A percentile compares a stretch with the other conserved stretches of the same genome.
Conservation (phyloP, 2,329 filamentous ascomycete species). For the Talaromyces atroroseus region DNA sequence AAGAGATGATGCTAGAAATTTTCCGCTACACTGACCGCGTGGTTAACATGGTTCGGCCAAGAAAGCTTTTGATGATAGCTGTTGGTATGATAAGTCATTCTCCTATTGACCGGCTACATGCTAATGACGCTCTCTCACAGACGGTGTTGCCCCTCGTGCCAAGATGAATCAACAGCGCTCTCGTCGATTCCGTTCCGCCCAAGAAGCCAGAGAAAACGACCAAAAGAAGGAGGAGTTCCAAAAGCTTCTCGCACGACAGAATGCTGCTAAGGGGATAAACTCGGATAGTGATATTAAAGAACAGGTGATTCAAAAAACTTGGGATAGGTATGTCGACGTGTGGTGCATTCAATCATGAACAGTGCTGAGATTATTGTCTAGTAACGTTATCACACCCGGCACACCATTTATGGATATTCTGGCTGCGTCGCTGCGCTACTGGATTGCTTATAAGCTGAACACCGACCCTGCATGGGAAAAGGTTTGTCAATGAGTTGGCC, state of each 20-base stretch:
- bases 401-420: constrained; percentile 99
- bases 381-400: constrained; percentile 82
- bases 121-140: constrained; percentile 43
- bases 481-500: constrained; percentile 25
- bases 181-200: constrained; percentile 86
- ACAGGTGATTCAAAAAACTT: constrained; percentile 73
- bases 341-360: background rate
- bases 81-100: constrained; percentile 55
- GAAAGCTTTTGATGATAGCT: constrained; percentile 95
- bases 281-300: constrained; percentile 58
- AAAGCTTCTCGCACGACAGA: constrained; percentile 76
- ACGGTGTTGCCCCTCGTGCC: constrained; percentile 92
- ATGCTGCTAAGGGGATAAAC: constrained; percentile 48
- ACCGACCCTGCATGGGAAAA: constrained; percentile 94
- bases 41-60: constrained; percentile 95
- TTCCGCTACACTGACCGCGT: constrained; percentile 99
- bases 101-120: background rate
- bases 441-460: constrained; percentile 96
- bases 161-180: constrained; percentile 99
- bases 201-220: constrained; percentile 91
- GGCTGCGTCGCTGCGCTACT: constrained; percentile 83
- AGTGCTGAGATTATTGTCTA: constrained; percentile 24
- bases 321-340: constrained; percentile 53
- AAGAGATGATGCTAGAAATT: constrained; percentile 98
- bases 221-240: constrained; percentile 83